Conservation (phyloP, 1,139 yeast genomes). For the Ogataea hybrid region DNA sequence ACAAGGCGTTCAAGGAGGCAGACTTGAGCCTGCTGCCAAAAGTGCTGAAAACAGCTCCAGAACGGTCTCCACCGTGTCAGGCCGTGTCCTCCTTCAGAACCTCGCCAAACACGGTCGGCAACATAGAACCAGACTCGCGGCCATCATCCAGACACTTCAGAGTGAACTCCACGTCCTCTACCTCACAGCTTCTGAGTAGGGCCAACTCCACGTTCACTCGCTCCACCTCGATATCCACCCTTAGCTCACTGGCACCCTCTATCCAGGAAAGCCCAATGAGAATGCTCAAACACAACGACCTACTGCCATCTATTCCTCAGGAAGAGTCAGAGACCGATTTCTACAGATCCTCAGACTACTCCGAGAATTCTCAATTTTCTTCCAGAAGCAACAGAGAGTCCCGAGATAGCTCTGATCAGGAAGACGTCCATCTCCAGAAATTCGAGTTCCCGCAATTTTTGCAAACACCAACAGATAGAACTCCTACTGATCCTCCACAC, state of each 20-base stretch:
- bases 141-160: slow-evolving; percentile 11
- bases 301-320: slow-evolving; percentile 25
- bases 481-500: slow-evolving; percentile 14
- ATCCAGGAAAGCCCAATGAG: slow-evolving; percentile 7
- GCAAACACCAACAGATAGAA: background rate
- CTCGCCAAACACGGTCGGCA: slow-evolving; percentile 19
- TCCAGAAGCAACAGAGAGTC: slow-evolving; percentile 8
- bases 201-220: slow-evolving; percentile 28
- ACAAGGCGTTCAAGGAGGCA: slow-evolving; percentile 22
- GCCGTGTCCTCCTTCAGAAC: slow-evolving; percentile 30
- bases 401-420: slow-evolving; percentile 7
- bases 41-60: slow-evolving; percentile 9
- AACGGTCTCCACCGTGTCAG: slow-evolving; percentile 12
- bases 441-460: slow-evolving; percentile 11
- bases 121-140: background rate
- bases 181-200: slow-evolving; percentile 18
- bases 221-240: slow-evolving; percentile 25
- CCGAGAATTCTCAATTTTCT: slow-evolving; percentile 10
- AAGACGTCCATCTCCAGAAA: slow-evolving; percentile 10
- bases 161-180: slow-evolving; percentile 17
- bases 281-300: slow-evolving; percentile 7
- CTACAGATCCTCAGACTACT: slow-evolving; percentile 8
- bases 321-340: slow-evolving; percentile 12
- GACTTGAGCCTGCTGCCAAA: slow-evolving; percentile 14
- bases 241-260: slow-evolving; percentile 19